Evolutionary conservation across 768 basidiomycete genomes (phyloP).

Genomic region (Mycena haematopus): DNA sequence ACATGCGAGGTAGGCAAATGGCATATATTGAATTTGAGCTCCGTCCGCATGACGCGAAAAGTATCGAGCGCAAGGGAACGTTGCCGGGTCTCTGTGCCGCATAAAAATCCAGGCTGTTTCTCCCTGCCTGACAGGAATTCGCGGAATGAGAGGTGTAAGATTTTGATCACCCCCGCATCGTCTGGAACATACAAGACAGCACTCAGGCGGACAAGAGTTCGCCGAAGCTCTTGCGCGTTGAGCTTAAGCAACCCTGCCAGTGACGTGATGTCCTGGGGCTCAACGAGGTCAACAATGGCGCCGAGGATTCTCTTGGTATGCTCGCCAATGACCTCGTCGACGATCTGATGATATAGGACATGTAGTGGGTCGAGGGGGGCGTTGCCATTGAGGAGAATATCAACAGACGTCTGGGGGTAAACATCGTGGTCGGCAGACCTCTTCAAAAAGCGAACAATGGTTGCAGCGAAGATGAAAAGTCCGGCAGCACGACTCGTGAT

Average conservation of each 20-base stretch:
- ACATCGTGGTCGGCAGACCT: too few species aligned
- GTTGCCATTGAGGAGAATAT: not conserved
- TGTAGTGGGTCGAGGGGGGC: not conserved
- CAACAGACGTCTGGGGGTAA: not conserved
- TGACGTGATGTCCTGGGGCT: not conserved
- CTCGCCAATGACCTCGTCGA: not conserved
- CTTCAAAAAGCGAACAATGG: not conserved
- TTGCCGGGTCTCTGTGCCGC: not conserved
- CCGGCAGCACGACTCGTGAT: not conserved
- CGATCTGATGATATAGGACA: not conserved
- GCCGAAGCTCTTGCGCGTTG: not conserved
- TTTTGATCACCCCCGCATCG: too few species aligned
- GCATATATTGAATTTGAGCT: constrained; percentile 13
- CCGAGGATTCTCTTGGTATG: not conserved
- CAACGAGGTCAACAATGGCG: not conserved
- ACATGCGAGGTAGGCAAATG: not conserved
- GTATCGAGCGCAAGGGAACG: not conserved
- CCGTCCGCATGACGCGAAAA: not conserved
- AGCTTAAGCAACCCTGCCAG: not conserved
- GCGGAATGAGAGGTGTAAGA: not conserved
- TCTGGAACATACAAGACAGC: not conserved
- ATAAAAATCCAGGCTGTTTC: not conserved
- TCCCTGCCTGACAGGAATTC: not conserved
- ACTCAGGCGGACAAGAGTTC: not conserved
- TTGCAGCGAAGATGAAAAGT: constrained; percentile 8